These are phyloP conservation scores for Scytalidium sp. DNA, from an alignment of 2,329 filamentous ascomycete genomes.

Conservation along the genomic window DNA sequence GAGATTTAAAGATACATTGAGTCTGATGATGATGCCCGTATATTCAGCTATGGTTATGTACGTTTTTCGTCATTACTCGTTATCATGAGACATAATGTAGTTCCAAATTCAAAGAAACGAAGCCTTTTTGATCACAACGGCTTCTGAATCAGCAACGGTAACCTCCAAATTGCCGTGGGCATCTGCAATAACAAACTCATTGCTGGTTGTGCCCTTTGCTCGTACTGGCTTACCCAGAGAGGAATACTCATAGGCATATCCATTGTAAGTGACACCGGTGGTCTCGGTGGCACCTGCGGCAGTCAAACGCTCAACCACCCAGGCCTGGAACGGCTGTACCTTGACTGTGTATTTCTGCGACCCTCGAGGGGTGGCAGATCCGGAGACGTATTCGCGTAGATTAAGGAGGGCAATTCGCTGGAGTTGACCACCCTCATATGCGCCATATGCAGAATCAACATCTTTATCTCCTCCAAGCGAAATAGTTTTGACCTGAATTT, in stretches of 20 bases:
- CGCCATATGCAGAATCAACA: constrained; percentile 1
- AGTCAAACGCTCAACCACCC: constrained; percentile 44
- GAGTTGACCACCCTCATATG: constrained; percentile 1
- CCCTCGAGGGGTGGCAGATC: constrained; percentile 42
- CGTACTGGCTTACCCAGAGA: constrained; percentile 49
- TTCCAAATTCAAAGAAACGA: no score
- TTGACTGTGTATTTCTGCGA: constrained; percentile 32
- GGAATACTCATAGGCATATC: constrained; percentile 59
- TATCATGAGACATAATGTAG: no score
- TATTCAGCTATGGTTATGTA: no score
- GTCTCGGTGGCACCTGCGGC: constrained; percentile 64
- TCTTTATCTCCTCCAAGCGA: constrained; percentile 27
- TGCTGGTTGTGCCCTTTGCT: background rate
- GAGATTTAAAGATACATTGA: no score
- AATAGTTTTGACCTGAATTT: constrained; percentile 46
- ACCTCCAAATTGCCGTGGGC: background rate
- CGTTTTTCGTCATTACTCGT: no score
- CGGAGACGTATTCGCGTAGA: background rate
- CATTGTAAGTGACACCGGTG: constrained; percentile 59
- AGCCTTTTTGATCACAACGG: background rate
- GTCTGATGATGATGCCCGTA: no score
- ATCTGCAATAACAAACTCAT: background rate
- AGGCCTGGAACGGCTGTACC: constrained; percentile 31
- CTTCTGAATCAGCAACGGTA: background rate
- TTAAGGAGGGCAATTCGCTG: constrained; percentile 1